Evolutionary conservation across 306 rosid species (phyloP), one percentile per base, ranked within the genome.

Genomic region (Echinosophora koreensis): DNA sequence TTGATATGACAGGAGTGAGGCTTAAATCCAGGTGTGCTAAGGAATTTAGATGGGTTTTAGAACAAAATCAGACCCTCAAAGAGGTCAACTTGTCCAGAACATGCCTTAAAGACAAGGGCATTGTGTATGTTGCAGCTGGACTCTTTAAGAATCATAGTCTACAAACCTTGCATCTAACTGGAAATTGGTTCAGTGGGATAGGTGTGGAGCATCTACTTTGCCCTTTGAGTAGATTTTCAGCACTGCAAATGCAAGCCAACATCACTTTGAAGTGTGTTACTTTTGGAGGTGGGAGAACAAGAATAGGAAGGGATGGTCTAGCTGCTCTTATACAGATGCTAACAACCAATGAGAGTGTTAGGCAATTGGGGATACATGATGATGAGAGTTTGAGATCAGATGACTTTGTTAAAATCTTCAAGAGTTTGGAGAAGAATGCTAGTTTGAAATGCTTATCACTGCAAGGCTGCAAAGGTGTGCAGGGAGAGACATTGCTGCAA

Each of bases 141-240:
- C 91, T 96, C 41, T 92, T 92, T 63, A 96, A 89, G 80, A 96
- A 96, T 78, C 86, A 39, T 52, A 85, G 85, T 27, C 71, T 96
- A 83, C 90, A 87, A 62, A 87, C 81, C 69, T 88, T 96, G 56
- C 83, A 76, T 75, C 67, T 92, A 5, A 89, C 87, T 2, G 99
- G 99, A 64, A 96, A 92, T 73, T 78, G 81, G 79, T 96, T 92
- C 55, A 28, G 83, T 0, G 98, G 96, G 27, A 47, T 88, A 0
- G 98, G 98, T 12, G 85, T 92, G 4, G 98, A 96, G 71, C 98
- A 92, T 81, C 74, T 96, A 46, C 90, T 96, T 6, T 92, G 97
- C 73, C 99, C 99, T 51, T 39, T 96, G 76, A 96, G 94, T 88
- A 78, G 97, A 56, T 96, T 96, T 76, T 92, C 98, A 16, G 56